phyloP scores from a whole-genome alignment of 768 basidiomycete species.

The Mycena sanguinolenta region DNA sequence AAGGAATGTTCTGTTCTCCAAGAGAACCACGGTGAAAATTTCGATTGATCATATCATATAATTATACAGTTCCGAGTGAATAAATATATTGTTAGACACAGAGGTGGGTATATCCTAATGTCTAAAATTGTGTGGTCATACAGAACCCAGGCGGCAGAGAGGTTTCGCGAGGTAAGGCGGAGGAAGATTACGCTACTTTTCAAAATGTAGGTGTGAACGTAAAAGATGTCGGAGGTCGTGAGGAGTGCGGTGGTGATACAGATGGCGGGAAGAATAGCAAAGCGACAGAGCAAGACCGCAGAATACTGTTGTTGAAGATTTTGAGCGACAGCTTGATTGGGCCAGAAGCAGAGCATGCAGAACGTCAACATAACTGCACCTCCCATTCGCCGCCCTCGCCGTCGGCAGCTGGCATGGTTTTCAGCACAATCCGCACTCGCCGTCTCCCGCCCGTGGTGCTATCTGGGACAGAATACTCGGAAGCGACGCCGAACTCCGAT shows the following conservation, averaged over 20 bases:
- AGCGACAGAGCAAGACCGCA: constrained; percentile 23
- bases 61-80: constrained; percentile 24
- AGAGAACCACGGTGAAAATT: constrained; percentile 10
- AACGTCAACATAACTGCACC: constrained; percentile 72
- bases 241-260: constrained; percentile 37
- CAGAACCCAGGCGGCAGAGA: constrained; percentile 30
- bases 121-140: constrained; percentile 34
- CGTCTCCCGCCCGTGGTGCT: constrained; percentile 56
- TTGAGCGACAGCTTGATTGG: constrained; percentile 28
- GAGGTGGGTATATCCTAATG: constrained; percentile 32
- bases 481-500: constrained; percentile 52
- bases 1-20: too few species aligned
- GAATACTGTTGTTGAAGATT: constrained; percentile 1
- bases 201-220: constrained; percentile 31
- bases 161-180: constrained; percentile 29
- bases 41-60: constrained; percentile 20
- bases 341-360: not conserved
- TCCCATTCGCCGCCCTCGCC: constrained; percentile 86
- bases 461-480: constrained; percentile 53
- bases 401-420: constrained; percentile 71
- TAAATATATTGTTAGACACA: constrained; percentile 40
- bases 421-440: constrained; percentile 76
- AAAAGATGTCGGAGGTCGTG: constrained; percentile 13
- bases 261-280: constrained; percentile 30
- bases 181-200: constrained; percentile 37